phyloP scores from a whole-genome alignment of 2,329 filamentous ascomycete genomes.

The Lachnellula cervina region DNA sequence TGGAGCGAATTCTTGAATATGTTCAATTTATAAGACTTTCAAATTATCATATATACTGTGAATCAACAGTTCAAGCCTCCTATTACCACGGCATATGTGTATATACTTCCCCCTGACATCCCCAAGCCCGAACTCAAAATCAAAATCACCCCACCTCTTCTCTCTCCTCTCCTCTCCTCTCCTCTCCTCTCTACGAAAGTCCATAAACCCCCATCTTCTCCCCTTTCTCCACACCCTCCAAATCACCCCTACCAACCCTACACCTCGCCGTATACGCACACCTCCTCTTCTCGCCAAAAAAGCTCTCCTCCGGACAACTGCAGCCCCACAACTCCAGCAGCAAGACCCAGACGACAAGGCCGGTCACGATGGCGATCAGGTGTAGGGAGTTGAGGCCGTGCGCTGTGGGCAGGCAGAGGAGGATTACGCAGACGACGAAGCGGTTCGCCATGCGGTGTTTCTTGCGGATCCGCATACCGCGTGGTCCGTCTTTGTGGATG shows the following conservation, averaged over 20 bases:
- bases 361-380: conserved; percentile 42
- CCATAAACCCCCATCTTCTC: too few relatives aligned
- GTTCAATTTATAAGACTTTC: too few relatives aligned
- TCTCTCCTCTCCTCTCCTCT: conserved; percentile 18
- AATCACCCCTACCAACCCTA: conserved; percentile 33
- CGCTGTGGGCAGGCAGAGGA: conserved; percentile 52
- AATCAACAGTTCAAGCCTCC: too few relatives aligned
- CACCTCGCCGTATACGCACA: conserved; percentile 41
- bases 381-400: conserved; percentile 41
- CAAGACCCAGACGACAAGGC: conserved; percentile 42
- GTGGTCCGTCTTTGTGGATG: conserved; percentile 47
- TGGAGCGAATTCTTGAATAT: too few relatives aligned
- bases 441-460: conserved; percentile 51
- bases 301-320: conserved; percentile 41
- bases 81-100: too few relatives aligned
- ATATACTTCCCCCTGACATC: too few relatives aligned
- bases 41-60: too few relatives aligned
- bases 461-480: conserved; percentile 36
- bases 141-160: neutral
- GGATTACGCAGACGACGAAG: conserved; percentile 42
- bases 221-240: conserved; percentile 30
- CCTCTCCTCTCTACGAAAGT: conserved; percentile 20
- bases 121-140: too few relatives aligned
- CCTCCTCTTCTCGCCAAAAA: conserved; percentile 37
- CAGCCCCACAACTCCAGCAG: conserved; percentile 46